These are phyloP conservation scores for Ceratonia siliqua DNA, from an alignment of 306 rosid genomes.

Conservation along the genomic window DNA sequence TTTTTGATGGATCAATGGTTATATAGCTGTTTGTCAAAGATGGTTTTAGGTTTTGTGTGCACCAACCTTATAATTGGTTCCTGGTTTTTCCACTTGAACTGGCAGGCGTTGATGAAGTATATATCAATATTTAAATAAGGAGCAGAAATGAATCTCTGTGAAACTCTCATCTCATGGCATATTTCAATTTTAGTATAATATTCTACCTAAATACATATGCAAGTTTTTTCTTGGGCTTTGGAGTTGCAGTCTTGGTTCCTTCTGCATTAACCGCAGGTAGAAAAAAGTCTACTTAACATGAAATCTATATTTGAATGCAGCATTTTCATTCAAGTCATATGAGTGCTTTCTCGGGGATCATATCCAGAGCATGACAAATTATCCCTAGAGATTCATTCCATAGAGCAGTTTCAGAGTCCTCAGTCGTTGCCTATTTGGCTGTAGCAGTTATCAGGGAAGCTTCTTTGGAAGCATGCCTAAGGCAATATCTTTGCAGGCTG, in stretches of 20 bases:
- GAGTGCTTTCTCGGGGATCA: neutral
- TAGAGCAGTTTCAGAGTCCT: neutral
- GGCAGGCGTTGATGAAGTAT: constrained; percentile 5
- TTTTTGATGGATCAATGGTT: neutral
- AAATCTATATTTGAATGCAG: constrained; percentile 31
- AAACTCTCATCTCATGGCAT: neutral
- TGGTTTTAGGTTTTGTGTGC: neutral
- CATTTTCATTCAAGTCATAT: neutral
- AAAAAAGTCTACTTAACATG: constrained; percentile 4
- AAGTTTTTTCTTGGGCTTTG: neutral
- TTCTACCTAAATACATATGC: neutral
- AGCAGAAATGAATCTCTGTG: constrained; percentile 8
- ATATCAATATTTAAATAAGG: neutral
- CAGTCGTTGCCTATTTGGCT: neutral
- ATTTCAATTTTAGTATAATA: neutral
- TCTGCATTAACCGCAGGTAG: neutral
- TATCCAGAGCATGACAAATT: neutral
- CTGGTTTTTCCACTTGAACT: neutral
- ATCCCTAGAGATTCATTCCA: neutral
- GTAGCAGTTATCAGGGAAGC: constrained; percentile 11
- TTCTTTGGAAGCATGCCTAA: constrained; percentile 7
- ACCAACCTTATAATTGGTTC: neutral
- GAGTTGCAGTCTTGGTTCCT: neutral
- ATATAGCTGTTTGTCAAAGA: neutral
- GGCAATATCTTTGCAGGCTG: constrained; percentile 14